Percentiles rank a stretch among this genome's conserved stretches.
These are phyloP conservation scores for Macrolepiota fuliginosa DNA, from an alignment of 768 basidiomycete species.

Conservation along the genomic window DNA sequence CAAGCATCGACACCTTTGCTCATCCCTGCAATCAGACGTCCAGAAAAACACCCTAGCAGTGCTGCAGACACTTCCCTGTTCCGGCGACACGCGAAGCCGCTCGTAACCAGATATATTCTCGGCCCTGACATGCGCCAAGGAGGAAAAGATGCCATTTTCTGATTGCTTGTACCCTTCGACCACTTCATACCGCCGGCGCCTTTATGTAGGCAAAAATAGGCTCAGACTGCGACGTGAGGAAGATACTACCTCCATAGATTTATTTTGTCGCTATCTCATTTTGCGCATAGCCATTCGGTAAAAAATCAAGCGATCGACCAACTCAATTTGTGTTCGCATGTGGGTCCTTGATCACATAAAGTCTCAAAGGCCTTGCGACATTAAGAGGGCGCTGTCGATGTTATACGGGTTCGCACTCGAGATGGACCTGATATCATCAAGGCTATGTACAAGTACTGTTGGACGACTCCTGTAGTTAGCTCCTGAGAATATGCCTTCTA, in stretches of 20 bases:
- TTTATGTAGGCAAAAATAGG: background rate
- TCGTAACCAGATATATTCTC: background rate
- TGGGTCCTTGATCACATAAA: background rate
- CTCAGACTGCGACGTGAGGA: background rate
- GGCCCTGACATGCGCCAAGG: background rate
- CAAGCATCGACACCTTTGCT: background rate
- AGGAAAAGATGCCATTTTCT: background rate
- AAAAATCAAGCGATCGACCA: background rate
- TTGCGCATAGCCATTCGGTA: background rate
- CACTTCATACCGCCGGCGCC: background rate
- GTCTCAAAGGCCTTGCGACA: background rate
- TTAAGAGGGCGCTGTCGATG: background rate
- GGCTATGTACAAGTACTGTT: background rate
- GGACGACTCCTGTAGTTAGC: background rate
- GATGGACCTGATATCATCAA: background rate
- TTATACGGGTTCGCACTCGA: background rate
- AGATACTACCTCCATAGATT: background rate
- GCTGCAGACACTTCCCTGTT: background rate
- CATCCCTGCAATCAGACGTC: slow-evolving; percentile 5
- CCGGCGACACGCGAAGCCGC: background rate
- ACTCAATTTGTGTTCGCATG: background rate
- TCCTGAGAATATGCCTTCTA: background rate
- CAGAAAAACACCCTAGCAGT: background rate
- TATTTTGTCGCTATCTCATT: background rate
- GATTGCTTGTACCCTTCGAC: background rate